These are phyloP conservation scores for Magnaporthiopsis poae DNA, from an alignment of 2,329 filamentous ascomycete species.

Conservation along the genomic window DNA sequence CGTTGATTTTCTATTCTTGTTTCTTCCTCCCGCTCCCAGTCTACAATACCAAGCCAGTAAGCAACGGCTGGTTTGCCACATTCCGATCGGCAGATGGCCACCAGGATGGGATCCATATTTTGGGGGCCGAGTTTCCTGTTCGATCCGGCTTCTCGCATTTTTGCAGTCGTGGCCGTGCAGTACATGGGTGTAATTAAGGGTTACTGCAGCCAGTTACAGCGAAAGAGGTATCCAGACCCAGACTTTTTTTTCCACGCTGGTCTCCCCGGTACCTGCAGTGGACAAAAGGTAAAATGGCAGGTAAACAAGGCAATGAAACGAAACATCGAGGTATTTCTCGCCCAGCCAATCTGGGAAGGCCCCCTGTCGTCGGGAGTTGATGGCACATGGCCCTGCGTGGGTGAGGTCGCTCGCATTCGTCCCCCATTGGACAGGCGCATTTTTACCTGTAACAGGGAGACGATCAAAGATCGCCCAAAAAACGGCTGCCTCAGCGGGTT, in stretches of 20 bases:
- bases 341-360: background rate
- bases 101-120: background rate
- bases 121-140: too few species aligned
- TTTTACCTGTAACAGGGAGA: background rate
- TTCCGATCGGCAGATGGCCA: background rate
- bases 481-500: background rate
- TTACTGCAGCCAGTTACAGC: background rate
- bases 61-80: background rate
- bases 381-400: background rate
- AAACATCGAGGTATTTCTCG: background rate
- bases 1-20: background rate
- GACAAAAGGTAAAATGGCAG: background rate
- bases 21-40: background rate
- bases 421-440: background rate
- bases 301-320: background rate
- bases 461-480: background rate
- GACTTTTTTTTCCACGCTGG: background rate
- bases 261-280: background rate
- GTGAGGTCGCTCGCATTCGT: background rate
- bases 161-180: background rate
- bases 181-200: background rate
- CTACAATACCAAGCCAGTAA: too few species aligned
- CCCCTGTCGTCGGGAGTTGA: background rate
- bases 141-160: background rate
- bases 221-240: background rate